These are phyloP conservation scores for Physcomitrellopsis africana DNA, from an alignment of 225 moss, liverwort and hornwort species.

Conservation along the genomic window DNA sequence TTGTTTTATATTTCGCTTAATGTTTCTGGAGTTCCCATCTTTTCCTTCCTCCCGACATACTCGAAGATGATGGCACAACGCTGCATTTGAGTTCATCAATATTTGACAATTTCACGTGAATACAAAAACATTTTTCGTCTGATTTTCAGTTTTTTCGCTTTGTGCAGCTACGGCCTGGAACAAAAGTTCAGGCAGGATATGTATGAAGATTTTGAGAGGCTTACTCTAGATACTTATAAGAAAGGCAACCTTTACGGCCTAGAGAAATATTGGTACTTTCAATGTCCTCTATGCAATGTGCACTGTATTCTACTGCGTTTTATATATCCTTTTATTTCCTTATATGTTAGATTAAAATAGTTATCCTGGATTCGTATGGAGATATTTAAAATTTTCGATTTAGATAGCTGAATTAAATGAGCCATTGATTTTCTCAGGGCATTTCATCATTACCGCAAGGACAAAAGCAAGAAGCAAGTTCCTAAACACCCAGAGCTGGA, in stretches of 20 bases:
- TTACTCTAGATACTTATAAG: slow-evolving; percentile 71
- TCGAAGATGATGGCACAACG: neutral
- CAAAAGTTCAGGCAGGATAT: slow-evolving; percentile 90
- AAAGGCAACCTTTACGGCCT: slow-evolving; percentile 95
- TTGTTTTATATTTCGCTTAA: neutral
- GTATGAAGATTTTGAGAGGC: slow-evolving; percentile 98
- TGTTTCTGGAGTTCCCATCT: neutral
- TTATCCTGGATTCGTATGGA: too few relatives aligned
- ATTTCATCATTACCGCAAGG: slow-evolving; percentile 85
- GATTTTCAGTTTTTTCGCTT: neutral
- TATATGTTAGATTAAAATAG: neutral
- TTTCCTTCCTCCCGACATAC: neutral
- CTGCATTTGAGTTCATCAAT: neutral
- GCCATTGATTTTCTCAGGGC: slow-evolving; percentile 58
- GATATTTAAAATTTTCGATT: too few relatives aligned
- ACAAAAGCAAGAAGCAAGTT: slow-evolving; percentile 52
- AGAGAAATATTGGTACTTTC: slow-evolving; percentile 93
- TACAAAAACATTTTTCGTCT: neutral
- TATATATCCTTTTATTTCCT: neutral
- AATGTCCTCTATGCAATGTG: neutral
- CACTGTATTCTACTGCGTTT: neutral
- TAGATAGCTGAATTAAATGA: neutral
- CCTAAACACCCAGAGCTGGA: slow-evolving; percentile 78
- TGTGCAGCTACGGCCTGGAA: slow-evolving; percentile 90
- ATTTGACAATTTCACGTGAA: neutral